Conservation (phyloP, 2,329 filamentous ascomycete genomes). For the Fusarium succisae region DNA sequence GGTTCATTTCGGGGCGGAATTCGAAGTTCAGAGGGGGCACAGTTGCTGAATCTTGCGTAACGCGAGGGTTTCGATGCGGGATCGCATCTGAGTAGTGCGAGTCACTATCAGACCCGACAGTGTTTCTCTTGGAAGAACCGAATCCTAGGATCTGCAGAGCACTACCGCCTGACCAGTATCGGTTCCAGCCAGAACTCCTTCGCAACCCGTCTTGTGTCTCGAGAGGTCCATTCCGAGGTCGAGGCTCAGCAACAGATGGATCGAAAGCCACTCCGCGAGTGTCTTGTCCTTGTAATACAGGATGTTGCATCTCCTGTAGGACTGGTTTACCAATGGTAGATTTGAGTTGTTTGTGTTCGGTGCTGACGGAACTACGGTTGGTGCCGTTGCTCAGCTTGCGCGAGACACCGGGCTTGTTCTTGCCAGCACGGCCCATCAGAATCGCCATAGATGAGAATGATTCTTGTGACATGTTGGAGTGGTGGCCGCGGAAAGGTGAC, state of each 20-base stretch:
- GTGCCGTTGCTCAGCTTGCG: slow-evolving; percentile 67
- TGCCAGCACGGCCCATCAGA: slow-evolving; percentile 68
- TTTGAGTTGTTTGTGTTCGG: slow-evolving; percentile 71
- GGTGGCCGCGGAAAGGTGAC: slow-evolving; percentile 60
- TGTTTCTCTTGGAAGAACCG: slow-evolving; percentile 59
- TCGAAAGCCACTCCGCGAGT: slow-evolving; percentile 54
- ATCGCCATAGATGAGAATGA: slow-evolving; percentile 73
- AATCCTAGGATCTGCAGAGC: slow-evolving; percentile 72
- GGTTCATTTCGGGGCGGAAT: slow-evolving; percentile 68
- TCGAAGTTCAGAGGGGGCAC: slow-evolving; percentile 76
- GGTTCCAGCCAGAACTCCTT: slow-evolving; percentile 78
- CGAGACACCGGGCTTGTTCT: slow-evolving; percentile 54
- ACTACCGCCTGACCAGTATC: slow-evolving; percentile 80
- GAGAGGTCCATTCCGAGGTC: slow-evolving; percentile 46
- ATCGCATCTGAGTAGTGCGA: slow-evolving; percentile 62
- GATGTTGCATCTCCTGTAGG: slow-evolving; percentile 53
- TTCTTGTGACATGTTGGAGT: slow-evolving; percentile 61
- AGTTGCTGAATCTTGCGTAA: slow-evolving; percentile 73
- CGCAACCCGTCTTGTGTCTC: slow-evolving; percentile 57
- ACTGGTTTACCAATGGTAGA: slow-evolving; percentile 70
- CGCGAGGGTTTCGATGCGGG: slow-evolving; percentile 48
- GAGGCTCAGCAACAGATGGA: slow-evolving; percentile 47
- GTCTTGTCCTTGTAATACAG: slow-evolving; percentile 50
- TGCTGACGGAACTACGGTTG: slow-evolving; percentile 58
- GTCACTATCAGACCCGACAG: slow-evolving; percentile 63